Evolutionary conservation across 1,284 basidiomycete species (phyloP).

Genomic region (Moniliophthora roreri): DNA sequence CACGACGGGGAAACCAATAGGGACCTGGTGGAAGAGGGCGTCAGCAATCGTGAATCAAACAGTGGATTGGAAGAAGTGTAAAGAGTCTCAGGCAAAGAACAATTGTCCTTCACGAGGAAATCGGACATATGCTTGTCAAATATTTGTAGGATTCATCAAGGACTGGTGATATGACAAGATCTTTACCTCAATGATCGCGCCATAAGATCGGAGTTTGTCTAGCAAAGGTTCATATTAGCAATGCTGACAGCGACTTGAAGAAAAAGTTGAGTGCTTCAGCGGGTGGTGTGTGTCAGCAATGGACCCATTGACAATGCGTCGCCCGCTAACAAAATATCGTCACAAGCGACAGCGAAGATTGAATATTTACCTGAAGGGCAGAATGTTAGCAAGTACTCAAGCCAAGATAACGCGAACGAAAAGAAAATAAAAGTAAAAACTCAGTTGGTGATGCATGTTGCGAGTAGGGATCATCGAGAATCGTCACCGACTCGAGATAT

Average conservation of each 20-base stretch:
- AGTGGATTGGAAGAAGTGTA: constrained; percentile 7
- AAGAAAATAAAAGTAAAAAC: constrained; percentile 24
- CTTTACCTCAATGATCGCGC: background rate
- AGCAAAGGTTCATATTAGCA: background rate
- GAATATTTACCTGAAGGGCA: constrained; percentile 6
- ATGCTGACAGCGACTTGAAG: constrained; percentile 6
- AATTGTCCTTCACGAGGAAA: constrained; percentile 41
- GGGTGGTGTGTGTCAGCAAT: constrained; percentile 40
- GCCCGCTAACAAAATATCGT: constrained; percentile 37
- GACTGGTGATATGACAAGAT: constrained; percentile 13
- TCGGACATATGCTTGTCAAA: constrained; percentile 64
- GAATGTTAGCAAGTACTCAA: constrained; percentile 10
- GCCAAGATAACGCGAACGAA: constrained; percentile 8
- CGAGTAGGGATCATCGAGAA: constrained; percentile 66
- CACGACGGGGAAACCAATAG: no score
- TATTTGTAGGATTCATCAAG: constrained; percentile 36
- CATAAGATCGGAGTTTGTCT: background rate
- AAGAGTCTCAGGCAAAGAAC: constrained; percentile 42
- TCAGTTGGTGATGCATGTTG: constrained; percentile 85
- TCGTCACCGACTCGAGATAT: constrained; percentile 68
- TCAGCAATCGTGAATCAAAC: constrained; percentile 11
- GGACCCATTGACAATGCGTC: constrained; percentile 30
- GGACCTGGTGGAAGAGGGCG: background rate
- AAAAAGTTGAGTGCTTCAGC: constrained; percentile 30
- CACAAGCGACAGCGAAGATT: constrained; percentile 20